These are phyloP conservation scores for Nannochloropsis limnetica DNA, from an alignment of 352 stramenopile species.

Conservation along the genomic window DNA sequence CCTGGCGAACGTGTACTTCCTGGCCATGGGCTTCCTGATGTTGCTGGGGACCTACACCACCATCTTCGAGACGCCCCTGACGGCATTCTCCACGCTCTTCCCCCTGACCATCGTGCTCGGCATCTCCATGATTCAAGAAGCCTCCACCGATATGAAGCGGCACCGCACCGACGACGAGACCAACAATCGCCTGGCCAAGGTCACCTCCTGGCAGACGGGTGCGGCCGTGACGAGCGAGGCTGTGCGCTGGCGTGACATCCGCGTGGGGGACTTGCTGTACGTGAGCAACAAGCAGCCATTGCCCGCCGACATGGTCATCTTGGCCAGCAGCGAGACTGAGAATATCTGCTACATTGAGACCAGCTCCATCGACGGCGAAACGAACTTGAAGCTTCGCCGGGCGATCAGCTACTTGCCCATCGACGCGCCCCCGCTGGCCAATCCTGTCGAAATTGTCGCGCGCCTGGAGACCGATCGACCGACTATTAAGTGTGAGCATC, in stretches of 20 bases:
- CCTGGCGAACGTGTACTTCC: constrained; percentile 91
- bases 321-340: constrained; percentile 53
- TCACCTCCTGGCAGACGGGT: constrained; percentile 1
- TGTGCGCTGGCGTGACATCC: constrained; percentile 60
- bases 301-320: constrained; percentile 67
- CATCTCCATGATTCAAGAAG: constrained; percentile 63
- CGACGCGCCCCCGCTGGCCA: neutral
- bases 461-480: neutral
- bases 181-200: constrained; percentile 57
- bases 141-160: constrained; percentile 59
- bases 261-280: constrained; percentile 61
- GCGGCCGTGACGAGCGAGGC: constrained; percentile 43
- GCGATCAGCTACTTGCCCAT: constrained; percentile 16
- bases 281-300: constrained; percentile 64
- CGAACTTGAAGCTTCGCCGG: constrained; percentile 70
- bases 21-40: constrained; percentile 85
- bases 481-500: neutral
- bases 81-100: constrained; percentile 63
- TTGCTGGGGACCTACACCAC: constrained; percentile 67
- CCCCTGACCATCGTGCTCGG: constrained; percentile 63
- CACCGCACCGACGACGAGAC: constrained; percentile 64
- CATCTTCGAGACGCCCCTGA: constrained; percentile 60
- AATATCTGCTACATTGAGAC: constrained; percentile 68
- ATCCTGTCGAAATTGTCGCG: neutral
- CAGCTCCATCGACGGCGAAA: constrained; percentile 74